These are phyloP conservation scores for Termitomyces sp. DNA, from an alignment of 768 basidiomycete species.

Conservation along the genomic window DNA sequence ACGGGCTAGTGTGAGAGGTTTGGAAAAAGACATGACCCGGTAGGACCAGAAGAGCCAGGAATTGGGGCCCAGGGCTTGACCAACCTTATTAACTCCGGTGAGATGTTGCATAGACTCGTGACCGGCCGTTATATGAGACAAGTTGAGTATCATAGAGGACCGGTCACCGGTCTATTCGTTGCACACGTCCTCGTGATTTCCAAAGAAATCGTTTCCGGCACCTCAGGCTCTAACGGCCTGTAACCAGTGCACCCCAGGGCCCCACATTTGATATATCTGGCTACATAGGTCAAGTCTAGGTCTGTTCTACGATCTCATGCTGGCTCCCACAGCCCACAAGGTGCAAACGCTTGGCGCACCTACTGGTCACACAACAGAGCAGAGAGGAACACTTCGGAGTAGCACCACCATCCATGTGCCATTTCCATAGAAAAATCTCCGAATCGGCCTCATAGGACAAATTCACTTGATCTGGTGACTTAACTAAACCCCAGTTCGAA, in stretches of 20 bases:
- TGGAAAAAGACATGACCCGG: constrained; percentile 52
- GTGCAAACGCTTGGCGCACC: not conserved
- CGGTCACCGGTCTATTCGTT: too few species aligned
- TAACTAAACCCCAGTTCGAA: not conserved
- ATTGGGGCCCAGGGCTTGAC: too few species aligned
- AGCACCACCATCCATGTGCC: not conserved
- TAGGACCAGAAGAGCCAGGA: not conserved
- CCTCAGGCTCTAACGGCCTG: not conserved
- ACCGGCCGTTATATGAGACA: too few species aligned
- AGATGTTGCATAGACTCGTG: too few species aligned
- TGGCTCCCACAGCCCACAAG: not conserved
- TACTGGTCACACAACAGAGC: not conserved
- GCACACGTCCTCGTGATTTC: constrained; percentile 7
- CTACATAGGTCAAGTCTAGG: not conserved
- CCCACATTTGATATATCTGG: too few species aligned
- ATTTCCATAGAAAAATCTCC: too few species aligned
- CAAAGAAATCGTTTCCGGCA: not conserved
- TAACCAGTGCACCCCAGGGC: too few species aligned
- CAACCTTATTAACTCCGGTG: too few species aligned
- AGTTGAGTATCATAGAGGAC: too few species aligned
- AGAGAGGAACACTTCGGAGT: not conserved
- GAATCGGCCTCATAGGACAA: not conserved
- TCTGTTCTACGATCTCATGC: not conserved
- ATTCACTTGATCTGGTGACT: not conserved
- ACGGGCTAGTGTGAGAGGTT: constrained; percentile 45